Percentiles rank a stretch among this genome's conserved stretches.
phyloP scores from a whole-genome alignment of 495 filamentous ascomycete species.

The Antarctomyces pellizariae region DNA sequence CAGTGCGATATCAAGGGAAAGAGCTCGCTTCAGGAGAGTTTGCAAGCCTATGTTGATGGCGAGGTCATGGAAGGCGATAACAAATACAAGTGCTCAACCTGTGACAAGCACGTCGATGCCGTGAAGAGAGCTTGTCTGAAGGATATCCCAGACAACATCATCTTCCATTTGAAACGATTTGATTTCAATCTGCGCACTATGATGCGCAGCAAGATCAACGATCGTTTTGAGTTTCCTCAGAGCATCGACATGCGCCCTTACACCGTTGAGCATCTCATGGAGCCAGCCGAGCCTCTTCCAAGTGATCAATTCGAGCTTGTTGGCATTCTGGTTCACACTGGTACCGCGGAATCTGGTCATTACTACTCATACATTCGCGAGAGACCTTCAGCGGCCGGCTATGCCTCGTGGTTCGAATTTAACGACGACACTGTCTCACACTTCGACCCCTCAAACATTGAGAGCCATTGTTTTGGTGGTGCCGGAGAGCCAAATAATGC shows the following conservation, averaged over 20 bases:
- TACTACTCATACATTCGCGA: slow-evolving; percentile 92
- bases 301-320: slow-evolving; percentile 77
- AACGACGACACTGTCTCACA: slow-evolving; percentile 63
- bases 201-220: slow-evolving; percentile 83
- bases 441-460: slow-evolving; percentile 55
- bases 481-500: slow-evolving; percentile 18
- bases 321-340: slow-evolving; percentile 77
- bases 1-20: slow-evolving; percentile 97
- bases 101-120: slow-evolving; percentile 75
- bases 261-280: slow-evolving; percentile 63
- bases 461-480: slow-evolving; percentile 62
- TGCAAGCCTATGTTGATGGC: slow-evolving; percentile 83
- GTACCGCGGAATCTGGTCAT: slow-evolving; percentile 84
- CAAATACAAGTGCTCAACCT: slow-evolving; percentile 90
- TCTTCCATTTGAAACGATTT: slow-evolving; percentile 91
- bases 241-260: slow-evolving; percentile 80
- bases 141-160: slow-evolving; percentile 80
- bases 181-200: slow-evolving; percentile 78
- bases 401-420: slow-evolving; percentile 61
- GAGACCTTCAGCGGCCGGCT: slow-evolving; percentile 29
- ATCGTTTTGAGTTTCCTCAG: slow-evolving; percentile 69
- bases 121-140: slow-evolving; percentile 87
- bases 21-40: slow-evolving; percentile 54
- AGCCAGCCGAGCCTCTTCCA: slow-evolving; percentile 25
- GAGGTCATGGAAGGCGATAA: slow-evolving; percentile 97